Conservation (phyloP, 257 asterid species). For the Lycium ferocissimum region DNA sequence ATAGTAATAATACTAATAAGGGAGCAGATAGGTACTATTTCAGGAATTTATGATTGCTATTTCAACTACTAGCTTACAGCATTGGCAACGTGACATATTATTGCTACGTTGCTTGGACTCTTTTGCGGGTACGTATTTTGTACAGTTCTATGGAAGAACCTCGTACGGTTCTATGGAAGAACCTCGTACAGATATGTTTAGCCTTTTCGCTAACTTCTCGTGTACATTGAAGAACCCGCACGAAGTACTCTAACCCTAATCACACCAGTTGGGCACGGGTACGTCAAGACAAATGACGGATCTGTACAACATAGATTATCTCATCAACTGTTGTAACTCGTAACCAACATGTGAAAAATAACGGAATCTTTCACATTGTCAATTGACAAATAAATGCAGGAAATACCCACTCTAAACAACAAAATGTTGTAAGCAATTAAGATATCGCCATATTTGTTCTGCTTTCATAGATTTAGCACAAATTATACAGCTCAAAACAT, state of each 20-base stretch:
- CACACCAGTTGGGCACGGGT: not conserved
- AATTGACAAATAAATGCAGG: not conserved
- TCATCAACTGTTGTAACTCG: not conserved
- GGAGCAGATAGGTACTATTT: no score
- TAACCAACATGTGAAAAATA: not conserved
- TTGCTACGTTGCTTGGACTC: not conserved
- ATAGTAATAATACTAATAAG: no score
- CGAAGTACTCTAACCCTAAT: not conserved
- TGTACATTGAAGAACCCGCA: not conserved
- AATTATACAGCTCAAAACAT: not conserved
- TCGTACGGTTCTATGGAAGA: not conserved
- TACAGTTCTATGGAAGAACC: no score
- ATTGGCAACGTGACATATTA: not conserved
- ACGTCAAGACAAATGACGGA: conserved; percentile 10
- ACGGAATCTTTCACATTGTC: not conserved
- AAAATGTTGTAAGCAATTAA: not conserved
- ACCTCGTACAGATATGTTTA: not conserved
- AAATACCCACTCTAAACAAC: not conserved
- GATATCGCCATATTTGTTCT: not conserved
- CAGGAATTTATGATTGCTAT: not conserved
- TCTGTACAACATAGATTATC: not conserved
- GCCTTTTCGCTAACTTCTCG: not conserved
- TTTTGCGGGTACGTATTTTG: not conserved
- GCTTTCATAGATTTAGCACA: not conserved
- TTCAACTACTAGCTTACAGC: not conserved